Evolutionary conservation across 2,329 filamentous ascomycete species (phyloP), one percentile per base, ranked within the genome.

Genomic region (Colletotrichum tabaci): DNA sequence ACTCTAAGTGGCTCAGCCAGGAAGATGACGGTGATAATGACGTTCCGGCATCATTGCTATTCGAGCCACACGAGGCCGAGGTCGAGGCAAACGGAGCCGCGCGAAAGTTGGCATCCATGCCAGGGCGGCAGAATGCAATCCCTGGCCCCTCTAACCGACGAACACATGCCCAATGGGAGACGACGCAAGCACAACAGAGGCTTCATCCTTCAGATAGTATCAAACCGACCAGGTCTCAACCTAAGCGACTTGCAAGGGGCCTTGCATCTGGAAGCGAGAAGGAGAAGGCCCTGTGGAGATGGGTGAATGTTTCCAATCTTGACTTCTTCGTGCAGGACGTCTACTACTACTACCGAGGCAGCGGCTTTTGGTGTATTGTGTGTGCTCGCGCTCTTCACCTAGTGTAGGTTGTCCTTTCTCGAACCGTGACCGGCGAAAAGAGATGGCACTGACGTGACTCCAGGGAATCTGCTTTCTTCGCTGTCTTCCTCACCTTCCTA

Each of bases 261-360:
- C 67, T 77, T 18, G 67, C 80, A 23, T 74, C 79, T 1, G 82
- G 81, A 12, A 82, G 79, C 63, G 83, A 84, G 15, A 91, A 91
- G 80, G 93, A 96, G 78, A 93, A 92, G 80, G 95, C 95, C 4
- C 90, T 97, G 85, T 98, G 94, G 92, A 89, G 94, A 82, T 98
- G 95, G 93, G 94, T 94, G 66, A 98, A 98, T 77, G 94, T 96
- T 68, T 90, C 93, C 47, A 96, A 97, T 78, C 85, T 98, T 64
- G 95, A 98, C 81, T 92, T 91, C 76, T 98, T 98, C 79, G 90
- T 98, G 78, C 89, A 90, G 66, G 93, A 90, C 73, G 94, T 97
- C 4, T 98, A 98, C 79, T 88, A 93, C 74, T 98, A 98, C 81
- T 98, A 93, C 77, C 86, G 92, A 62, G 93, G 92, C 2, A 92